Base-by-base conservation (phyloP, 805 yeast species). In the Hanseniaspora pseudoguilliermondii region DNA sequence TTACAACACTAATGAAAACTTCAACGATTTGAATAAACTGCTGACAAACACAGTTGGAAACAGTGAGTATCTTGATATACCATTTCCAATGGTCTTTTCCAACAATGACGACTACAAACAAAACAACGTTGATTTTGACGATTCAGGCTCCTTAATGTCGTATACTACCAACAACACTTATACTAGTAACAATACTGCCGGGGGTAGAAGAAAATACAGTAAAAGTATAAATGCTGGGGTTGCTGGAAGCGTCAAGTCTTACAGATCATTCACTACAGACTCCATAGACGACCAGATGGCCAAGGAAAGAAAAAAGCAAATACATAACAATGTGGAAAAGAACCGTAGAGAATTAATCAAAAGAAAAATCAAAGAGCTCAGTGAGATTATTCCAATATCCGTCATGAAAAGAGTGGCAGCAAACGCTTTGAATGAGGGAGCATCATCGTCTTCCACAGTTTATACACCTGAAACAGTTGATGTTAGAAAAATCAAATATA, bases 311-410 rank as follows among this genome's bases (percentile, higher is more conserved):
- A 76, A 96, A 59, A 73, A 95, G 58, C 96, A 89, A 65, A 83
- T 88, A 59, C 97, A 90, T 68, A 90, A 90, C 65, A 96, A 95
- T 1, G 97, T 90, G 5, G 97, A 90, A 68, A 77, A 96, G 63
- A 76, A 96, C 62, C 77, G 97, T 65, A 76, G 97, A 59, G 97
- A 91, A 67, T 74, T 87, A 62, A 90, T 90, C 64, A 89, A 90
- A 66, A 95, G 86, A 64, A 81, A 86, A 63, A 89, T 90, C 59
- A 84, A 84, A 65, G 95, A 87, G 62, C 72, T 90, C 63, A 91
- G 95, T 1, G 69, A 77, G 25, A 73, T 90, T 49, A 85, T 90
- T 1, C 97, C 97, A 1, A 6, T 53, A 10, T 46, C 56, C 1
- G 56, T 53, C 5, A 53, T 53, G 23, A 53, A 46, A 29, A 53